Conservation (phyloP, 1,139 yeast genomes). For the Diutina mesorugosa region DNA sequence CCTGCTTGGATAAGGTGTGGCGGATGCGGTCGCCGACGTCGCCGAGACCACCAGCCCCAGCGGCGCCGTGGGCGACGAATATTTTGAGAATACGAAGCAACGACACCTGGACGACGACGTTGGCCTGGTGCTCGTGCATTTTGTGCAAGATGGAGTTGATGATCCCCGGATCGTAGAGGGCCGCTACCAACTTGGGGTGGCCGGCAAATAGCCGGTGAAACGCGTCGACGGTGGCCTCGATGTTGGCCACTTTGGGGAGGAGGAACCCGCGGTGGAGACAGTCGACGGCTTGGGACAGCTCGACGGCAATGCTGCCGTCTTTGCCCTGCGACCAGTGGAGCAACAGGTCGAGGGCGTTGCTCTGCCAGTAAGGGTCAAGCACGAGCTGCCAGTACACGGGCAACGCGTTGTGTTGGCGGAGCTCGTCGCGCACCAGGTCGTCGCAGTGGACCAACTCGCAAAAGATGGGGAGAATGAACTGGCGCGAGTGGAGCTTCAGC, state of each 20-base stretch:
- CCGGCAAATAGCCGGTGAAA: constrained; percentile 21
- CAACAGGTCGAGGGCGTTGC: constrained; percentile 52
- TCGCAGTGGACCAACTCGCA: constrained; percentile 50
- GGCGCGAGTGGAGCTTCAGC: constrained; percentile 40
- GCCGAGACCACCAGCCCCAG: background rate
- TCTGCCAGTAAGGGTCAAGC: constrained; percentile 58
- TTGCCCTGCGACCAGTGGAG: constrained; percentile 25
- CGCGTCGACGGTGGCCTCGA: constrained; percentile 28
- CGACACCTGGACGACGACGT: constrained; percentile 14
- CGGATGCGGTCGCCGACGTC: background rate
- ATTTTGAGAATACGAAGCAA: constrained; percentile 3
- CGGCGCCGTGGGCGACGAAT: background rate
- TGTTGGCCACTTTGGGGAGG: constrained; percentile 24
- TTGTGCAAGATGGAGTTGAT: constrained; percentile 19
- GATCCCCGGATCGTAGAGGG: constrained; percentile 16
- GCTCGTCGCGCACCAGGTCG: constrained; percentile 20
- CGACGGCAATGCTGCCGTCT: constrained; percentile 12
- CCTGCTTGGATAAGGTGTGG: background rate
- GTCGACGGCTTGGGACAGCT: constrained; percentile 15
- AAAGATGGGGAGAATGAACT: constrained; percentile 48
- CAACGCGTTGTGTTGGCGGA: constrained; percentile 29
- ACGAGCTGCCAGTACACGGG: constrained; percentile 34
- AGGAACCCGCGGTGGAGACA: constrained; percentile 28
- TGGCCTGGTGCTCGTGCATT: constrained; percentile 14
- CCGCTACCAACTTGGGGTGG: constrained; percentile 10